Evolutionary conservation across 352 stramenopile genomes (phyloP), one percentile per base, ranked within the genome.

Genomic region (Pilasporangium apinafurcum): DNA sequence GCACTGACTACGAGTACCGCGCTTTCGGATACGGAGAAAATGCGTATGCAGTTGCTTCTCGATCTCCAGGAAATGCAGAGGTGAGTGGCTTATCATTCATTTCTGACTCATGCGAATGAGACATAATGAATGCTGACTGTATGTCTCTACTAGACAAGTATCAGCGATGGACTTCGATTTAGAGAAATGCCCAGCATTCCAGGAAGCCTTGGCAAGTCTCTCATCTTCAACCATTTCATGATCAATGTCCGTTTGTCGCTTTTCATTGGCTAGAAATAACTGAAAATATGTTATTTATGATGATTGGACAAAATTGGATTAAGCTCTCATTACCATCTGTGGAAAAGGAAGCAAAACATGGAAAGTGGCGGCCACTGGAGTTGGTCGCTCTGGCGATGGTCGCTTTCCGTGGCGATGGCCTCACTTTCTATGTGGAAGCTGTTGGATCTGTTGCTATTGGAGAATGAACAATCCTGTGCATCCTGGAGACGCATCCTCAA

Each of bases 21-120:
- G 4, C 20, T 92, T 27, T 87, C 74, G 4, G 83, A 94, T 59
- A 91, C 83, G 28, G 71, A 87, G 42, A 94, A 94, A 43, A 94
- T 94, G 83, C 75, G 74, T 7, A 60, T 81, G 45, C 83, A 94
- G 48, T 37, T 94, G 33, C 50, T 75, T 36, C 57, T 94, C 29
- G 83, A 94, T 38, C 55, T 94, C 10, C 47, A 88, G 26, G 71
- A 90, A 37, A 53, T 94, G 33, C 51, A 85, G 32, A 43, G 75
- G 83, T 94, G 50, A 31, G 66, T 61, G 18, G 5, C 0, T 8
- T 42, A 9, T n/a, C 44, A 6, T 53, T 1, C 6, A 12, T 31
- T 14, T 12, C 7, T 8, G 9, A 0, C 8, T n/a, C 4, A 4
- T n/a, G 2, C 22, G 24, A 12, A 8, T 9, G 2, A 32, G 26